These are phyloP conservation scores for Rhizophagus clarus DNA, from an alignment of 192 early-diverging fungal genomes.

Conservation along the genomic window DNA sequence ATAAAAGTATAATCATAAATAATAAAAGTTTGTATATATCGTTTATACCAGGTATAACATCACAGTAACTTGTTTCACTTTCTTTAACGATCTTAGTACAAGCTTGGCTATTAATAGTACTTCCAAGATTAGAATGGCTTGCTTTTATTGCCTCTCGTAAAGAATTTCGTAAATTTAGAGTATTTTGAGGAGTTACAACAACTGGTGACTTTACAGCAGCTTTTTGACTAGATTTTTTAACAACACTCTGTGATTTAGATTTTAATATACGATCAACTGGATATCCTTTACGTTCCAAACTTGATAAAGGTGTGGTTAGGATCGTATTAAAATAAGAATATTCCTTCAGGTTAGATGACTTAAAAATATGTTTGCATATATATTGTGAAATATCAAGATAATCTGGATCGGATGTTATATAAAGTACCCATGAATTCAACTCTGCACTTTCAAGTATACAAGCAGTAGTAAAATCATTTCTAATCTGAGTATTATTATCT, in stretches of 20 bases:
- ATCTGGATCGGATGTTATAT: constrained; percentile 43
- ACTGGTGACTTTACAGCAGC: constrained; percentile 20
- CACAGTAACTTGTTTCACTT: constrained; percentile 50
- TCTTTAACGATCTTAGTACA: constrained; percentile 34
- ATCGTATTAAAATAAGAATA: not conserved
- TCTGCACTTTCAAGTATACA: constrained; percentile 52
- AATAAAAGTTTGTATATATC: constrained; percentile 27
- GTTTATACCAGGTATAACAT: constrained; percentile 47
- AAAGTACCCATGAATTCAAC: constrained; percentile 41
- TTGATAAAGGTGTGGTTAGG: not conserved
- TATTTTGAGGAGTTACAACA: not conserved
- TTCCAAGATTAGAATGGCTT: constrained; percentile 40
- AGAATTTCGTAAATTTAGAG: not conserved
- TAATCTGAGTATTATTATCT: constrained; percentile 40
- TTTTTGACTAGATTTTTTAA: constrained; percentile 1
- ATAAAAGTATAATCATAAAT: not conserved
- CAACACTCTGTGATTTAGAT: constrained; percentile 32
- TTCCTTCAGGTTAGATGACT: not conserved
- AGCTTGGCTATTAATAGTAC: constrained; percentile 36
- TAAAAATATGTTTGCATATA: constrained; percentile 1
- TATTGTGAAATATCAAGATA: constrained; percentile 7
- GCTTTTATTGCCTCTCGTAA: constrained; percentile 28
- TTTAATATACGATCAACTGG: constrained; percentile 62
- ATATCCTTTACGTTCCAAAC: constrained; percentile 39
- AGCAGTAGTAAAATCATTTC: constrained; percentile 62